Conservation (phyloP, 73 alveolate genomes). For the Paramecium sonneborni region DNA sequence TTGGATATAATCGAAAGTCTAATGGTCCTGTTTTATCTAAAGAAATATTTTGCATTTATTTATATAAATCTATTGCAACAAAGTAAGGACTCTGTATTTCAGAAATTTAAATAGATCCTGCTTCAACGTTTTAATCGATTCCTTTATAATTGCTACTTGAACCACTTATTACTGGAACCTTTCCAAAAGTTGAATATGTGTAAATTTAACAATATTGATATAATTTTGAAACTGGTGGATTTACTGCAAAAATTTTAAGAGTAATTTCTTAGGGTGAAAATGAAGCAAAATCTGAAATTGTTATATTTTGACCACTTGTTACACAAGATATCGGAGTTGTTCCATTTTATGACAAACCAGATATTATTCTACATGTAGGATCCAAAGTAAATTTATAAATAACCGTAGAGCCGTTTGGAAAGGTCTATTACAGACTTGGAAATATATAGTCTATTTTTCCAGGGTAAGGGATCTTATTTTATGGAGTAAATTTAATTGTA, state of each 20-base stretch:
- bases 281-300: constrained; percentile 45
- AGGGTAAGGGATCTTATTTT: constrained; percentile 25
- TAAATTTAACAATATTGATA: constrained; percentile 1
- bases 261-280: constrained; percentile 43
- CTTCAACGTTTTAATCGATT: constrained; percentile 47
- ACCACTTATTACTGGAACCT: background rate
- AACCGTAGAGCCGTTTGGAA: background rate
- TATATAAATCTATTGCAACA: constrained; percentile 58
- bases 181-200: constrained; percentile 26
- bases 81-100: constrained; percentile 30
- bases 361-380: constrained; percentile 55
- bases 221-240: constrained; percentile 46
- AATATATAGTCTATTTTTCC: constrained; percentile 34
- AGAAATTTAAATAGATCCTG: constrained; percentile 50
- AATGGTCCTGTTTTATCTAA: constrained; percentile 3
- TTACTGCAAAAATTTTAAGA: constrained; percentile 50
- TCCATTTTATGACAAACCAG: constrained; percentile 50
- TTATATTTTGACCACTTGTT: constrained; percentile 1
- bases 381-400: constrained; percentile 44
- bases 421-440: too few relatives aligned
- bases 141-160: background rate
- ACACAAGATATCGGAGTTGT: constrained; percentile 33
- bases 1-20: constrained; percentile 57
- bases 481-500: constrained; percentile 59
- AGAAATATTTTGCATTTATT: constrained; percentile 17